Percentiles rank a stretch among this genome's conserved stretches.
These are phyloP conservation scores for Hortaea sp. DNA, from an alignment of 2,329 filamentous ascomycete genomes.

Conservation along the genomic window DNA sequence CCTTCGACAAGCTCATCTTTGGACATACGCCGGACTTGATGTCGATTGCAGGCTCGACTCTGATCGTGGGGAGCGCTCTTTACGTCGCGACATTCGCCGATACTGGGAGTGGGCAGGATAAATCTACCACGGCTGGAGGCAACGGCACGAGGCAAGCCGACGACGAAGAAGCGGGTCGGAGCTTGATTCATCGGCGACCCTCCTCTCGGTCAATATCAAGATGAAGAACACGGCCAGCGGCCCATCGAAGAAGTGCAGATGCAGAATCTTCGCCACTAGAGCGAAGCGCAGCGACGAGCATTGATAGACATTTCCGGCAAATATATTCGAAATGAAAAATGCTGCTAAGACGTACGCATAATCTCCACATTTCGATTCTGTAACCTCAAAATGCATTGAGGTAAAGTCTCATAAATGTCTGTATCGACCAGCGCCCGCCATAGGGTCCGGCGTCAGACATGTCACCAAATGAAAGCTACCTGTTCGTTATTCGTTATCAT, in stretches of 20 bases:
- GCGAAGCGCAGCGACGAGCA: not conserved
- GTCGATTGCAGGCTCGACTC: slow-evolving; percentile 50
- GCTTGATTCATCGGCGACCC: slow-evolving; percentile 11
- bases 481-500: too few relatives aligned
- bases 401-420: too few relatives aligned
- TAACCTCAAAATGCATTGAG: too few relatives aligned
- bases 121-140: slow-evolving; percentile 19
- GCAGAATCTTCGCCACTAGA: slow-evolving; percentile 1
- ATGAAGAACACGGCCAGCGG: slow-evolving; percentile 8
- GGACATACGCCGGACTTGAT: slow-evolving; percentile 47
- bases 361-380: too few relatives aligned
- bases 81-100: slow-evolving; percentile 51
- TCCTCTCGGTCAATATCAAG: slow-evolving; percentile 9
- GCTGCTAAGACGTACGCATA: too few relatives aligned
- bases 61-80: slow-evolving; percentile 57
- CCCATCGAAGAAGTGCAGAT: slow-evolving; percentile 4
- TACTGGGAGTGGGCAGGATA: slow-evolving; percentile 15
- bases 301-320: too few relatives aligned
- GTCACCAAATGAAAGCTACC: too few relatives aligned
- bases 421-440: too few relatives aligned
- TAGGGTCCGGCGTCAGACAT: too few relatives aligned
- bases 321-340: too few relatives aligned
- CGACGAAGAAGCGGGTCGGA: slow-evolving; percentile 18
- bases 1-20: slow-evolving; percentile 55
- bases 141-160: slow-evolving; percentile 10